These are phyloP conservation scores for Liriodendron chinense DNA, from an alignment of 164 flowering plant genomes.

Conservation along the genomic window DNA sequence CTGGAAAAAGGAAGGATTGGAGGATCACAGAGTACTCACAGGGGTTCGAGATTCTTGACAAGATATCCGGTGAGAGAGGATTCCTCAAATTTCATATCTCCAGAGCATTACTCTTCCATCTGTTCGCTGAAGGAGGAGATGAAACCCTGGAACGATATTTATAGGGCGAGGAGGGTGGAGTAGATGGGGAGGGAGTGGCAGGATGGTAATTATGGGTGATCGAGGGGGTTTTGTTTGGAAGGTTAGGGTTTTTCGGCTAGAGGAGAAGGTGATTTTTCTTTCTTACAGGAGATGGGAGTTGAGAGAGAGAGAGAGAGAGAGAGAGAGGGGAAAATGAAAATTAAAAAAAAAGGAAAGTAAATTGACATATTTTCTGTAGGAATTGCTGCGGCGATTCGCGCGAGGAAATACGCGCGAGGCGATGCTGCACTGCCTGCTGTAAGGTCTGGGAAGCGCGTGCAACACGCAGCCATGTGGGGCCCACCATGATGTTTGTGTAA, in stretches of 20 bases:
- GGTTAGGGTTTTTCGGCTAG: not conserved
- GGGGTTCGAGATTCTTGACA: conserved; percentile 28
- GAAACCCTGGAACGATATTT: conserved; percentile 11
- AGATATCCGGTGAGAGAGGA: conserved; percentile 26
- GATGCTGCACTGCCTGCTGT: not conserved
- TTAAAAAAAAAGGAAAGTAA: not conserved
- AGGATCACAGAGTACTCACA: conserved; percentile 21
- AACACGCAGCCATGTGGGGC: no score
- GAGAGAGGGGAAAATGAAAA: not conserved
- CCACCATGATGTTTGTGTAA: no score
- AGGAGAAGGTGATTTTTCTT: not conserved
- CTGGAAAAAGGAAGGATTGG: not conserved
- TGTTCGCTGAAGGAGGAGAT: not conserved
- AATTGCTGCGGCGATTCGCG: not conserved
- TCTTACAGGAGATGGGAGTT: not conserved
- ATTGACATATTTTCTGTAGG: no score
- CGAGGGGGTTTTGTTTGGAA: not conserved
- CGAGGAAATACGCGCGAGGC: not conserved
- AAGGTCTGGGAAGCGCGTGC: not conserved
- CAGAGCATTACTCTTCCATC: conserved; percentile 16
- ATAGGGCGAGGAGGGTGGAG: not conserved
- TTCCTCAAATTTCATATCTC: conserved; percentile 32
- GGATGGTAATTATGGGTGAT: not conserved
- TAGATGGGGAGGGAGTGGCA: conserved; percentile 1
- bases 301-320: not conserved